A percentile compares a stretch with the other conserved stretches of the same genome.
Evolutionary conservation across 176 grass and related monocot genomes (phyloP).

Genomic region (Juncus effusus): DNA sequence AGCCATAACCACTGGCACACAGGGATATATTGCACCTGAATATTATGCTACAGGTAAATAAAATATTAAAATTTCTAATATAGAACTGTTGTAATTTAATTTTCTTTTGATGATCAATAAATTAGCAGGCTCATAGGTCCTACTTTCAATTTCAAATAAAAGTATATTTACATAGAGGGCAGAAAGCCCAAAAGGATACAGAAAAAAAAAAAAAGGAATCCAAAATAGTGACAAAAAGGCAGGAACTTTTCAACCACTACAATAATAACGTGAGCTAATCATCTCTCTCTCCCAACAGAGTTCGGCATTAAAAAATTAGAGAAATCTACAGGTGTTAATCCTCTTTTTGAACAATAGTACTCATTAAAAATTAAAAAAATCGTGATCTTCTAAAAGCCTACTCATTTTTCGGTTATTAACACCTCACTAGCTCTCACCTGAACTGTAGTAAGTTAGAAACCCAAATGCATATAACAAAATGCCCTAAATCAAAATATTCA

Average conservation of each 20-base stretch:
- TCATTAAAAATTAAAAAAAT: slow-evolving; percentile 3
- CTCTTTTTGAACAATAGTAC: not conserved
- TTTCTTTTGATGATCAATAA: too few species aligned
- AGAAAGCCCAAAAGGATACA: too few species aligned
- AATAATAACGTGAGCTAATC: slow-evolving; percentile 24
- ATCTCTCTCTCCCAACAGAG: slow-evolving; percentile 8
- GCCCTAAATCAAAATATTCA: not conserved
- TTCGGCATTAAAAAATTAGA: slow-evolving; percentile 22
- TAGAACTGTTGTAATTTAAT: too few species aligned
- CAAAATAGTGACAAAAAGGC: slow-evolving; percentile 21
- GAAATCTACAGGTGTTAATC: slow-evolving; percentile 24
- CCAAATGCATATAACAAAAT: not conserved
- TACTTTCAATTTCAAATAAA: too few species aligned
- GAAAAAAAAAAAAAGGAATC: too few species aligned
- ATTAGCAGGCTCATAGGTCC: too few species aligned
- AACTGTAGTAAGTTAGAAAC: not conserved
- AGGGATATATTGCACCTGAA: slow-evolving; percentile 28
- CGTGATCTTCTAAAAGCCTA: not conserved
- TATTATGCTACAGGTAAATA: slow-evolving; percentile 15
- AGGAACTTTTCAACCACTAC: slow-evolving; percentile 22
- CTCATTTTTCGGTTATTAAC: not conserved
- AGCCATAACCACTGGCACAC: slow-evolving; percentile 17
- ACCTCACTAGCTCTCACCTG: not conserved
- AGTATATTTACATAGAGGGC: too few species aligned
- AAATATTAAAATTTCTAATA: too few species aligned